Evolutionary conservation across 176 grass and related monocot species (phyloP).

Genomic region (Coix lacrymajobi): DNA sequence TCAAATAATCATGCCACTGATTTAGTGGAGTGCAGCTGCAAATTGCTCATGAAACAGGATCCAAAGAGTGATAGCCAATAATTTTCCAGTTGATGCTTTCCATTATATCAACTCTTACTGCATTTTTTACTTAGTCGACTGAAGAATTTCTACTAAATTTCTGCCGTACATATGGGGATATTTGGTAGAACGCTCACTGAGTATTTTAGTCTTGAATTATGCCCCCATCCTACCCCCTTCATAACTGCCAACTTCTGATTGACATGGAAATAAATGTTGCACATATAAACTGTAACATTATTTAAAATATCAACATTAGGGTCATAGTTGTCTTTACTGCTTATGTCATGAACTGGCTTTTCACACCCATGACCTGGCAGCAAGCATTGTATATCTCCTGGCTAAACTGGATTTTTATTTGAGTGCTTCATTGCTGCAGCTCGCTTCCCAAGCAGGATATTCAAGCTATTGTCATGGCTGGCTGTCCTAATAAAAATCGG

Average conservation of each 20-base stretch:
- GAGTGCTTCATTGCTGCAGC: slow-evolving; percentile 29
- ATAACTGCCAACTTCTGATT: neutral
- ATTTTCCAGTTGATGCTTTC: neutral
- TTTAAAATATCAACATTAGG: neutral
- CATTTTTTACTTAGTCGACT: neutral
- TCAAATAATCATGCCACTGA: neutral
- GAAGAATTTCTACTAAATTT: neutral
- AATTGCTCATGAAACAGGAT: neutral
- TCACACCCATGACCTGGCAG: neutral
- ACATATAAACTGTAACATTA: neutral
- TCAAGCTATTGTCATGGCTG: slow-evolving; percentile 52
- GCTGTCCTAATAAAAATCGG: slow-evolving; percentile 71
- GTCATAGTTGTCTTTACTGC: neutral
- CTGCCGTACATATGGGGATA: neutral
- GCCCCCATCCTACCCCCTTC: neutral
- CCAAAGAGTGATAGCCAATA: neutral
- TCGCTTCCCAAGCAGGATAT: slow-evolving; percentile 71
- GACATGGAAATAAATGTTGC: neutral
- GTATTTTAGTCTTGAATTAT: neutral
- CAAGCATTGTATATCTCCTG: slow-evolving; percentile 2
- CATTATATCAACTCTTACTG: neutral
- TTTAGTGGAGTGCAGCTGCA: neutral
- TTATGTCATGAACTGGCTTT: neutral
- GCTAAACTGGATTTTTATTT: slow-evolving; percentile 30
- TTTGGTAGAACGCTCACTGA: neutral